phyloP scores from a whole-genome alignment of 176 grass and related monocot genomes.

The Alloteropsis semialata region DNA sequence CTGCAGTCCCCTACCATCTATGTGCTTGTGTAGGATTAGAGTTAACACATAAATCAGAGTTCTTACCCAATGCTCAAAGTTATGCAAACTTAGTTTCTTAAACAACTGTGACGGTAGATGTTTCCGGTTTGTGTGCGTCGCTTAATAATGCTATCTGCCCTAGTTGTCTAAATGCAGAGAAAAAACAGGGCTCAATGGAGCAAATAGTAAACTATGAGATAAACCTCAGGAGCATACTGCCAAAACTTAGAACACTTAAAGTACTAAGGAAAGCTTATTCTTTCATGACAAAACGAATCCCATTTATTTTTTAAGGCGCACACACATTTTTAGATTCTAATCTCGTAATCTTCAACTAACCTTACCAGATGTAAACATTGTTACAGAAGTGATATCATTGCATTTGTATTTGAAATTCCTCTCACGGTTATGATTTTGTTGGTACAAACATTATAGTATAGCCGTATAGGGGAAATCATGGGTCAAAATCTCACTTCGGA shows the following conservation, averaged over 20 bases:
- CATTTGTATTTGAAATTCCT: too few relatives aligned
- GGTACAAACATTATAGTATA: not conserved
- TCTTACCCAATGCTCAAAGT: not conserved
- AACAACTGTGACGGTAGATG: not conserved
- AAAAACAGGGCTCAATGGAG: not conserved
- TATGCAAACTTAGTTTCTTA: not conserved
- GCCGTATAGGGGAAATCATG: too few relatives aligned
- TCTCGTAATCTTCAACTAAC: too few relatives aligned
- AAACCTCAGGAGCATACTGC: not conserved
- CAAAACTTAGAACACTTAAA: not conserved
- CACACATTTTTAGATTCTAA: too few relatives aligned
- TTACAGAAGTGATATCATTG: too few relatives aligned
- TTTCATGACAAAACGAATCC: not conserved
- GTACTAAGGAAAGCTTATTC: not conserved
- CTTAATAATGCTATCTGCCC: not conserved
- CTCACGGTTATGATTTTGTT: conserved; percentile 24
- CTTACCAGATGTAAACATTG: too few relatives aligned
- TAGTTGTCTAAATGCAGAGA: conserved; percentile 6
- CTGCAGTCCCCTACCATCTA: not conserved
- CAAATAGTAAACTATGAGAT: conserved; percentile 10
- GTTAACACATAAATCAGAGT: not conserved
- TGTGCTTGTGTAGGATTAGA: conserved; percentile 18
- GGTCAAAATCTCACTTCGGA: too few relatives aligned
- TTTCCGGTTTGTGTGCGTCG: not conserved
- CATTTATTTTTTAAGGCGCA: too few relatives aligned